Conservation (phyloP, 129 eudicot species). For the Flaveria brownii region DNA sequence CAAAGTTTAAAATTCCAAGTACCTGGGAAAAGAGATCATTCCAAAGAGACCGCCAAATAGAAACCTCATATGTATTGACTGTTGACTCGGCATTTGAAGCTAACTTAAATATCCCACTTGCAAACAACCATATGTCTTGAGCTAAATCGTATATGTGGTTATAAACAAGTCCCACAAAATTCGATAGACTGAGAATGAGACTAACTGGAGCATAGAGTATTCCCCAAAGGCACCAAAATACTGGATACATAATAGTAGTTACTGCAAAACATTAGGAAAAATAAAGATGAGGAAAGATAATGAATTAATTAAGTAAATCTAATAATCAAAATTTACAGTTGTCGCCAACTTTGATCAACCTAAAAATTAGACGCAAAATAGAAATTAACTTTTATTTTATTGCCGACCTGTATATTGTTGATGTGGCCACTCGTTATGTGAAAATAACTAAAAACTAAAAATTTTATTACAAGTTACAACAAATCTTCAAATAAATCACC, state of each 20-base stretch:
- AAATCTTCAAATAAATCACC: not conserved
- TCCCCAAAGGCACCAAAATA: conserved; percentile 71
- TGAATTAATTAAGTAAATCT: not conserved
- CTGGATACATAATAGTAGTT: conserved; percentile 57
- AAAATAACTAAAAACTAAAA: not conserved
- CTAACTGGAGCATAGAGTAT: conserved; percentile 76
- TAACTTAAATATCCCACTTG: conserved; percentile 50
- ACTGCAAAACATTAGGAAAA: conserved; percentile 43
- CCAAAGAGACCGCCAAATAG: conserved; percentile 95
- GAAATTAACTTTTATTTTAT: not conserved
- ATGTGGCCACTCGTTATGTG: not conserved
- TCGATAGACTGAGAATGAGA: conserved; percentile 54
- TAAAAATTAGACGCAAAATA: not conserved
- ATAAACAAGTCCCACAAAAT: conserved; percentile 45
- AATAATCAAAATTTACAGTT: not conserved
- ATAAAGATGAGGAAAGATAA: not conserved
- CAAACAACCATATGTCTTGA: conserved; percentile 46
- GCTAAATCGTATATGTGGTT: conserved; percentile 42
- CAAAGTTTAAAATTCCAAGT: conserved; percentile 2
- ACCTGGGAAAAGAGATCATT: conserved; percentile 92
- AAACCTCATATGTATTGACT: conserved; percentile 64
- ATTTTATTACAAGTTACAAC: not conserved
- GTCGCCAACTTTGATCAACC: not conserved
- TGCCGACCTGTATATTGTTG: not conserved
- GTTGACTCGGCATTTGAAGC: conserved; percentile 74